phyloP scores from a whole-genome alignment of 2,329 filamentous ascomycete genomes.

The Camptophora hylomeconis region DNA sequence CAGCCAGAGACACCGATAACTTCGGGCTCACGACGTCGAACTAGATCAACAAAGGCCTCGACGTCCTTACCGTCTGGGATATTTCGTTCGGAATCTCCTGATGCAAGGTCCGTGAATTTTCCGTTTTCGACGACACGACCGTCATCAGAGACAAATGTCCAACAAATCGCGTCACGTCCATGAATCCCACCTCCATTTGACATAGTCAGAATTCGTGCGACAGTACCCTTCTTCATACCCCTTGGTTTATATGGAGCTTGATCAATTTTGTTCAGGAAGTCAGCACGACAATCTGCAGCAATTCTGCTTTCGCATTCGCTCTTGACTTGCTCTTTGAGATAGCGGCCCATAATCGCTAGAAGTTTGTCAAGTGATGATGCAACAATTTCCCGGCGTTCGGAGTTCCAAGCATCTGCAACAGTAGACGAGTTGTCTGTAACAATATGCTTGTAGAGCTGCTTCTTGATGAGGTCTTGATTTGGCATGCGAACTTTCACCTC shows the following conservation, averaged over 20 bases:
- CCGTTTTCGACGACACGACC: slow-evolving; percentile 80
- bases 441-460: slow-evolving; percentile 68
- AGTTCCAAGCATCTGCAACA: slow-evolving; percentile 88
- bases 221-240: slow-evolving; percentile 77
- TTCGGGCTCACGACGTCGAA: slow-evolving; percentile 71
- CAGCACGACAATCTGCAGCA: slow-evolving; percentile 74
- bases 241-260: slow-evolving; percentile 94
- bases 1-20: slow-evolving; percentile 83
- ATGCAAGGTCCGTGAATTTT: slow-evolving; percentile 65
- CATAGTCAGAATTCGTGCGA: slow-evolving; percentile 72
- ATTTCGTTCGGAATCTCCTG: slow-evolving; percentile 52
- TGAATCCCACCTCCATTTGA: slow-evolving; percentile 75
- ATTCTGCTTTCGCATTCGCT: slow-evolving; percentile 90
- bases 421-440: slow-evolving; percentile 93
- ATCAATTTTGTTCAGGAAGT: slow-evolving; percentile 79
- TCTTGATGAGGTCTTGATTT: slow-evolving; percentile 61
- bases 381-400: slow-evolving; percentile 70
- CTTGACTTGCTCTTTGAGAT: slow-evolving; percentile 86
- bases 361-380: slow-evolving; percentile 71
- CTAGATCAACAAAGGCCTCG: slow-evolving; percentile 62
- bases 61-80: slow-evolving; percentile 52
- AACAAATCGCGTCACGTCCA: slow-evolving; percentile 63
- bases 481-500: slow-evolving; percentile 72
- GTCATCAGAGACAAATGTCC: slow-evolving; percentile 89
- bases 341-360: slow-evolving; percentile 71